Evolutionary conservation across 2,329 filamentous ascomycete species (phyloP), one percentile per base, ranked within the genome.

Genomic region (Chalaropsis ovoidea): DNA sequence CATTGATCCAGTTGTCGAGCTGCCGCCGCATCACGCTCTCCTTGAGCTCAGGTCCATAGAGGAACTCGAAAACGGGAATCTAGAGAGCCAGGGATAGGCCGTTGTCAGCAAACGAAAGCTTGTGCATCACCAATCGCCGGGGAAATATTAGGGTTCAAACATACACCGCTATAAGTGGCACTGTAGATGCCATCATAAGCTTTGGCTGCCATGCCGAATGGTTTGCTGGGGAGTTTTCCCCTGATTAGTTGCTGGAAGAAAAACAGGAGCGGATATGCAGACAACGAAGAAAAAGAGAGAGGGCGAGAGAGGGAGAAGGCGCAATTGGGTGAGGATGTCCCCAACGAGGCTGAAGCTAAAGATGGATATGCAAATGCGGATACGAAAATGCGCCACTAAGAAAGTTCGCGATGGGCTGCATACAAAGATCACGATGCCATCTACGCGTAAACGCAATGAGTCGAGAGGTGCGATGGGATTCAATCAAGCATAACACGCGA

Each of bases 1-100:
- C 94, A 80, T 99, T 99, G 78, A 99, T 94, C 91, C 93, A 99
- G 76, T 97, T 86, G 75, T 99, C 94, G 64, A 86, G 83, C 68
- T 93, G 86, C 62, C 94, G 85, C 75, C 94, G 88, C 94, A 99
- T 99, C 70, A 97, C 89, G 89, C 96, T 90, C 72, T 88, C 83
- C 73, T 87, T 86, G 41, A 86, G 73, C 73, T 95, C 90, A 70
- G 80, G 81, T 43, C 87, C 90, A 71, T 95, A 87, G 74, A 95
- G 91, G 76, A 85, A 94, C 74, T 97, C 94, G 74, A 94, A 96
- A 11, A 97, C 93, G 43, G 93, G 93, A 68, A 96, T 91, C 90
- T 96, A 72, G 66, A 67, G 61, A 62, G 19, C 62, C 66, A 63
- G 24, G 65, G 61, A 49, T 39, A 35, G 49, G 27, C 39, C n/a